These are phyloP conservation scores for Taphrina confusa DNA, from an alignment of 1,139 yeast species.

Conservation along the genomic window DNA sequence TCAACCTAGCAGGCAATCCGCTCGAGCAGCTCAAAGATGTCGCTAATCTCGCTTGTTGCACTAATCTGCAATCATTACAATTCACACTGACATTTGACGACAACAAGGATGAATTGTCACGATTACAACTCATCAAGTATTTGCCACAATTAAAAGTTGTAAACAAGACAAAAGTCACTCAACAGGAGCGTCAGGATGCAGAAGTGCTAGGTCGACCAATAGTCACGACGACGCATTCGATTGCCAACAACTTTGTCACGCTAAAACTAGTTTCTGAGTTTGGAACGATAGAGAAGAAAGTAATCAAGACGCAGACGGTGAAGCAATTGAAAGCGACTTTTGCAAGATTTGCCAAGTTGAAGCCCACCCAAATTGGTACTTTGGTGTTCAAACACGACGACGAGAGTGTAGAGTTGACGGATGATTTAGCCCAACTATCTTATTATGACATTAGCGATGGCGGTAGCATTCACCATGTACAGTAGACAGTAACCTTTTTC, in stretches of 20 bases:
- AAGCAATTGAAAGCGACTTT: constrained; percentile 16
- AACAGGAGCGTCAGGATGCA: constrained; percentile 33
- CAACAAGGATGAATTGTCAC: constrained; percentile 2
- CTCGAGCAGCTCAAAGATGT: neutral
- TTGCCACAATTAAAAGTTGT: constrained; percentile 12
- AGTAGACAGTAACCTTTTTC: neutral
- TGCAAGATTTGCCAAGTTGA: neutral
- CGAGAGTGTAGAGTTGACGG: neutral
- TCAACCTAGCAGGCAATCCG: constrained; percentile 17
- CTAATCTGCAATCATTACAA: neutral
- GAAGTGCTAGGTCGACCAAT: neutral
- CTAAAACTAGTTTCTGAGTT: constrained; percentile 4
- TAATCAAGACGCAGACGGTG: constrained; percentile 19
- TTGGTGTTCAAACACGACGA: neutral
- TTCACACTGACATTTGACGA: constrained; percentile 9
- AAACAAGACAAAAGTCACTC: constrained; percentile 20
- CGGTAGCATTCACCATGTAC: constrained; percentile 1
- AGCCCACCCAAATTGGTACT: neutral
- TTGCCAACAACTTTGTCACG: constrained; percentile 9
- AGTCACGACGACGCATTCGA: neutral
- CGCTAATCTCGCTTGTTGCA: neutral
- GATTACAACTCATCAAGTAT: constrained; percentile 3
- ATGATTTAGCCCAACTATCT: constrained; percentile 16
- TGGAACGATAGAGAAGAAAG: neutral
- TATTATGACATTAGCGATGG: neutral